Conservation (phyloP, 148 eudicot genomes). For the Euryodendron excelsum region DNA sequence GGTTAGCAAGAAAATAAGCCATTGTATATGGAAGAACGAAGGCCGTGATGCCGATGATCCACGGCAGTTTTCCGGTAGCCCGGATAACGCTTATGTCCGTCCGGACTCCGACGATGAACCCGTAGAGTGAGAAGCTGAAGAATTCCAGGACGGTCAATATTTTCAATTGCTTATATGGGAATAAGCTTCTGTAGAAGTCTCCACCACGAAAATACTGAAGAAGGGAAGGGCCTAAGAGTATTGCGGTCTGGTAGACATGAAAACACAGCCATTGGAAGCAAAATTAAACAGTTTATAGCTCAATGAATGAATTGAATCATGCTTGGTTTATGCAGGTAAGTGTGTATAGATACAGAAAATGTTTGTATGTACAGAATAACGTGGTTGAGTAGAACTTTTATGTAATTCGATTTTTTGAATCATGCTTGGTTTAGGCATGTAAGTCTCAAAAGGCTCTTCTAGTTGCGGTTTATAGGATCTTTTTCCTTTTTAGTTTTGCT, state of each 20-base stretch:
- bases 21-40: not conserved
- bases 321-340: too few relatives aligned
- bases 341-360: too few relatives aligned
- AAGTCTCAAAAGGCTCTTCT: too few relatives aligned
- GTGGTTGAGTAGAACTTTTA: too few relatives aligned
- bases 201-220: not conserved
- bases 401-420: too few relatives aligned
- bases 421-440: too few relatives aligned
- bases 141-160: not conserved
- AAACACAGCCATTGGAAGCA: too few relatives aligned
- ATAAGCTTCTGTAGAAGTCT: not conserved
- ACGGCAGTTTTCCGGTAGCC: conserved; percentile 9
- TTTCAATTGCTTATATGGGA: not conserved
- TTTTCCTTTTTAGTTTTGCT: too few relatives aligned
- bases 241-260: not conserved
- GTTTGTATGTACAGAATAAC: too few relatives aligned
- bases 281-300: too few relatives aligned
- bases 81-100: not conserved
- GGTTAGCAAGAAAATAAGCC: not conserved
- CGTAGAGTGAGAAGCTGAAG: not conserved
- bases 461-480: too few relatives aligned
- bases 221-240: not conserved
- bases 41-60: not conserved
- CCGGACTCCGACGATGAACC: not conserved
- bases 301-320: too few relatives aligned